These are phyloP conservation scores for Didymella sp. DNA, from an alignment of 2,329 filamentous ascomycete species.

Conservation along the genomic window DNA sequence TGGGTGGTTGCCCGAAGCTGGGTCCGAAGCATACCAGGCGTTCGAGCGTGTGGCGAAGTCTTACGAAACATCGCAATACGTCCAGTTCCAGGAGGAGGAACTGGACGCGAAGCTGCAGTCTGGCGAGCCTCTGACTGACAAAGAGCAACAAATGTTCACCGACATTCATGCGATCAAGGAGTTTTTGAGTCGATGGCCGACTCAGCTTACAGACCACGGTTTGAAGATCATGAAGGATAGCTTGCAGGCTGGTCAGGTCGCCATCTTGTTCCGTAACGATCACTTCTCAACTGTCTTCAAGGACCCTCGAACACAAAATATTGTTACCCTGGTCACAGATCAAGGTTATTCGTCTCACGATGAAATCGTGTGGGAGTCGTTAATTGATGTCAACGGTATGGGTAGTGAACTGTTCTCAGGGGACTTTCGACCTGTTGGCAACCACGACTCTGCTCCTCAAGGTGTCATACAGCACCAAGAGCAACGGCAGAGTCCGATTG, in stretches of 20 bases:
- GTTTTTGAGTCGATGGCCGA: conserved; percentile 80
- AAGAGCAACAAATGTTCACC: conserved; percentile 80
- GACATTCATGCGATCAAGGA: conserved; percentile 85
- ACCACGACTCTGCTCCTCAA: conserved; percentile 44
- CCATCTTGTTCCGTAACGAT: conserved; percentile 95
- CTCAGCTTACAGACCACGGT: conserved; percentile 84
- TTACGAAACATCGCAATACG: conserved; percentile 89
- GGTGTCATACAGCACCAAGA: conserved; percentile 38
- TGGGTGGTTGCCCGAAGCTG: conserved; percentile 82
- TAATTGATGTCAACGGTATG: conserved; percentile 86
- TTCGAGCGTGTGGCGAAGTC: conserved; percentile 78
- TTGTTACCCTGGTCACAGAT: conserved; percentile 89
- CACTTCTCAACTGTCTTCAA: conserved; percentile 96
- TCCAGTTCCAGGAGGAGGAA: conserved; percentile 88
- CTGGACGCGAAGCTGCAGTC: conserved; percentile 77
- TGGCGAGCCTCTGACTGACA: conserved; percentile 65
- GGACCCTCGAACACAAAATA: conserved; percentile 75
- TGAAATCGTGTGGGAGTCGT: conserved; percentile 94
- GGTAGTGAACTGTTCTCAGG: conserved; percentile 85
- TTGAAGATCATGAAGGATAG: conserved; percentile 75
- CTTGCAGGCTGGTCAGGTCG: conserved; percentile 78
- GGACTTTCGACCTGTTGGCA: conserved; percentile 85
- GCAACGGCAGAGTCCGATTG: conserved; percentile 36
- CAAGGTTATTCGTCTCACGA: conserved; percentile 86
- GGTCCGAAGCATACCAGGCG: conserved; percentile 70